These are phyloP conservation scores for Naganishia cerealis DNA, from an alignment of 1,284 basidiomycete genomes.

Conservation along the genomic window DNA sequence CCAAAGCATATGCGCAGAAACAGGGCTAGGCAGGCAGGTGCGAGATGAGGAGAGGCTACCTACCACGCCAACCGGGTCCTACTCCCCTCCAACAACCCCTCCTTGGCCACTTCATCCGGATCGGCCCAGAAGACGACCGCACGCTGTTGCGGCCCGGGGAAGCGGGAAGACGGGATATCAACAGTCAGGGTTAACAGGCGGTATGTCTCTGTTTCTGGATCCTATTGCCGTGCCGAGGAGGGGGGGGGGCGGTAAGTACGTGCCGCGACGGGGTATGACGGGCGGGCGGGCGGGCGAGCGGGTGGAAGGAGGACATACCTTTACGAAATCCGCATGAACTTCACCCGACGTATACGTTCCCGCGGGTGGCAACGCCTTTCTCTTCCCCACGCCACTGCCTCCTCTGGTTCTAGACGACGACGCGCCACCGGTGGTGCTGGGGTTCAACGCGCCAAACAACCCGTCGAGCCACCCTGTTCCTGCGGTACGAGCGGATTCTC, in stretches of 20 bases:
- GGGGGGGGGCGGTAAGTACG: background rate
- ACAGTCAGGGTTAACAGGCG: conserved; percentile 49
- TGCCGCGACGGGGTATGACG: background rate
- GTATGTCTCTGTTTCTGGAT: conserved; percentile 41
- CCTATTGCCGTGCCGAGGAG: conserved; percentile 20
- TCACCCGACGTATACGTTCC: conserved; percentile 54
- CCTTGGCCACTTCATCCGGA: conserved; percentile 45
- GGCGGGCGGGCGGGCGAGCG: too few relatives aligned
- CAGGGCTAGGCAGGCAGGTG: too few relatives aligned
- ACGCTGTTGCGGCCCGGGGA: conserved; percentile 35
- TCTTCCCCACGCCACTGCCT: conserved; percentile 5
- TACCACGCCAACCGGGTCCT: conserved; percentile 24
- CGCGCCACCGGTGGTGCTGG: background rate
- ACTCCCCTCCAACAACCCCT: conserved; percentile 44
- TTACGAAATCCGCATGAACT: conserved; percentile 53
- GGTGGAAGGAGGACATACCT: conserved; percentile 38
- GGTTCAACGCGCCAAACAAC: conserved; percentile 30
- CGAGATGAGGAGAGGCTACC: too few relatives aligned
- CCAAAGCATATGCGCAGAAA: too few relatives aligned
- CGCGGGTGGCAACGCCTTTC: conserved; percentile 43
- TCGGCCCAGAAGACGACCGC: conserved; percentile 49
- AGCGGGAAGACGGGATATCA: conserved; percentile 46
- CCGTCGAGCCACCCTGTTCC: conserved; percentile 25
- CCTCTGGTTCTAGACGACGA: background rate
- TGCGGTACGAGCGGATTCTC: background rate